These are phyloP conservation scores for Daldinia grandis DNA, from an alignment of 495 filamentous ascomycete genomes.

Conservation along the genomic window DNA sequence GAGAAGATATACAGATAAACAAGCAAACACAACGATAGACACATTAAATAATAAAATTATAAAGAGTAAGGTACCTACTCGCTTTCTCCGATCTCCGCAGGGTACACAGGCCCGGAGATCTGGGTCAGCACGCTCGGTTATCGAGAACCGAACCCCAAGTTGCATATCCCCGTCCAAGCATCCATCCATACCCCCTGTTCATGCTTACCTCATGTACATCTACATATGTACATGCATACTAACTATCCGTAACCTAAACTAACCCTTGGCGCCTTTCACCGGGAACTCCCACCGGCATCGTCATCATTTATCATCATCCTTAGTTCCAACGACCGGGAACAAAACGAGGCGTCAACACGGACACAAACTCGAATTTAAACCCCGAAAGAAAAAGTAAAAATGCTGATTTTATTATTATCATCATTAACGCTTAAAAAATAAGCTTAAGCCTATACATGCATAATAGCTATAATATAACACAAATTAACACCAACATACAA, in stretches of 20 bases:
- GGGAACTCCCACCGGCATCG: not conserved
- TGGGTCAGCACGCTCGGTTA: conserved; percentile 46
- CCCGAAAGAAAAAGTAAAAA: no score
- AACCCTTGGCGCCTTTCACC: not conserved
- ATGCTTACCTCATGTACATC: not conserved
- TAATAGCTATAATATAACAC: not conserved
- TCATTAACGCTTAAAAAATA: no score
- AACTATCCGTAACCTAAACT: no score
- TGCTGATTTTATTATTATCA: no score
- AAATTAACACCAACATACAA: not conserved
- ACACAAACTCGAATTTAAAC: no score
- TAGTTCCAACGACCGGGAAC: no score
- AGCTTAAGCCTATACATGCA: not conserved
- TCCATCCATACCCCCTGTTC: not conserved
- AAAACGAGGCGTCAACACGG: no score
- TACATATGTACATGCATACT: no score
- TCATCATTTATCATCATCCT: not conserved
- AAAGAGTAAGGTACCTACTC: not conserved
- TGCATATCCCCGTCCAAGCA: not conserved
- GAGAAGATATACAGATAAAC: no score
- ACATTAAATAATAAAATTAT: not conserved
- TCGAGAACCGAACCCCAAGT: conserved; percentile 27
- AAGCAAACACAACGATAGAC: not conserved
- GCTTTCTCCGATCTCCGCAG: conserved; percentile 31
- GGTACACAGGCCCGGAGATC: conserved; percentile 43